A percentile compares a stretch with the other conserved stretches of the same genome.
These are phyloP conservation scores for Sordariomycetes sp. DNA, from an alignment of 2,329 filamentous ascomycete genomes.

Conservation along the genomic window DNA sequence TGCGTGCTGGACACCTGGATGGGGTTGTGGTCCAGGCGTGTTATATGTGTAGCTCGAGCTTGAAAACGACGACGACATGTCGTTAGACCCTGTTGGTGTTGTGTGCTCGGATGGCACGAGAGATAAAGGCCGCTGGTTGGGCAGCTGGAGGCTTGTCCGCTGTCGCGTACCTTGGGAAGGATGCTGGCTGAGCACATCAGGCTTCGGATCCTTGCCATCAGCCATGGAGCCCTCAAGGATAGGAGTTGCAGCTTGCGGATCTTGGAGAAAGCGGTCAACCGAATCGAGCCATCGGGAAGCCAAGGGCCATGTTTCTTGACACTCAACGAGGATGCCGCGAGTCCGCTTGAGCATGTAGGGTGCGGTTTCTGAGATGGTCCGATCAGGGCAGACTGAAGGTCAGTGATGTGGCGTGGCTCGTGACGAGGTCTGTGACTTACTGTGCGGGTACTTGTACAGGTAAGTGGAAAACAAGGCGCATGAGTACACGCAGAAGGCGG, in stretches of 20 bases:
- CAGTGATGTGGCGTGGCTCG: too few relatives aligned
- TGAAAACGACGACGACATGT: constrained; percentile 8
- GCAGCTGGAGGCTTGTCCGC: too few relatives aligned
- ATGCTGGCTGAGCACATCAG: constrained; percentile 5
- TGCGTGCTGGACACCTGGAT: too few relatives aligned
- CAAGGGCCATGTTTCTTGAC: constrained; percentile 41
- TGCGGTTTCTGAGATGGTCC: constrained; percentile 26
- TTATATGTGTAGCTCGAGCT: constrained; percentile 5
- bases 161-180: too few relatives aligned
- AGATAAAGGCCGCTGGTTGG: too few relatives aligned
- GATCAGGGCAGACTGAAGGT: constrained; percentile 32
- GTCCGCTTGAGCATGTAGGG: constrained; percentile 36
- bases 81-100: too few relatives aligned
- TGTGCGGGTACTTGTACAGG: constrained; percentile 38
- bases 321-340: constrained; percentile 35
- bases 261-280: constrained; percentile 34
- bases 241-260: constrained; percentile 28
- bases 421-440: constrained; percentile 26
- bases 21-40: too few relatives aligned
- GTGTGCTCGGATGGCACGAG: too few relatives aligned
- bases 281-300: constrained; percentile 43
- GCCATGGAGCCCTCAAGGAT: constrained; percentile 39
- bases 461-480: constrained; percentile 44
- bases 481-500: constrained; percentile 45
- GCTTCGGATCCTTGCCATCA: constrained; percentile 29